A percentile compares a stretch with the other conserved stretches of the same genome.
Evolutionary conservation across 1,284 basidiomycete species (phyloP).

Genomic region (Cronartium quercuum): DNA sequence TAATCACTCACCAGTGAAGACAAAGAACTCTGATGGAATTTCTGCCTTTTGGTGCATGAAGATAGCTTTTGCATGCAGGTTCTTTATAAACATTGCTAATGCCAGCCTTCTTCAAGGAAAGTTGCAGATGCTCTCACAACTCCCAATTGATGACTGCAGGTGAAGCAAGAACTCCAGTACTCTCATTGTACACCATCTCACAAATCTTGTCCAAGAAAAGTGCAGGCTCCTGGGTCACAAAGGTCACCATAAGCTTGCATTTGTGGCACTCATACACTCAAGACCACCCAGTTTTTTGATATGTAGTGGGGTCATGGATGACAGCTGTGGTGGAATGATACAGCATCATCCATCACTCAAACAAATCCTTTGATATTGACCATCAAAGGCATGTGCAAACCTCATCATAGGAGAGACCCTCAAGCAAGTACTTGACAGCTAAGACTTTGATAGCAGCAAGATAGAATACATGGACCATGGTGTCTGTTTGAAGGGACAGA

Average conservation of each 20-base stretch:
- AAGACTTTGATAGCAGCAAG: too few relatives aligned
- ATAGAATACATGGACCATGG: too few relatives aligned
- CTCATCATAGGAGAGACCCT: too few relatives aligned
- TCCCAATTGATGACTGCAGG: too few relatives aligned
- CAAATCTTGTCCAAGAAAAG: not conserved
- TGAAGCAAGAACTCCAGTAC: too few relatives aligned
- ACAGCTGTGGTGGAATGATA: not conserved
- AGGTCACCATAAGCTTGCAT: not conserved
- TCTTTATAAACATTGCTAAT: not conserved
- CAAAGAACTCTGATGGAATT: not conserved
- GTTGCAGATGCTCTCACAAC: too few relatives aligned
- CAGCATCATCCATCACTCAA: not conserved
- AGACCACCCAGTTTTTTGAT: not conserved
- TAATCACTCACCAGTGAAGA: not conserved
- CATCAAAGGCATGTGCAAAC: too few relatives aligned
- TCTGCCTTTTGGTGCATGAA: not conserved
- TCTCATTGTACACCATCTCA: not conserved
- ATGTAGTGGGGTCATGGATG: not conserved
- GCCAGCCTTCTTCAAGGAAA: not conserved
- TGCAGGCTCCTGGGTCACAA: not conserved
- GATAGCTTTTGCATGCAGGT: not conserved
- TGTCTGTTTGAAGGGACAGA: too few relatives aligned
- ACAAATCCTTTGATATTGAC: too few relatives aligned
- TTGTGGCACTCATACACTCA: not conserved
- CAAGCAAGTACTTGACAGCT: too few relatives aligned